phyloP scores from a whole-genome alignment of 1,284 basidiomycete species.

The Naganishia sp. region DNA sequence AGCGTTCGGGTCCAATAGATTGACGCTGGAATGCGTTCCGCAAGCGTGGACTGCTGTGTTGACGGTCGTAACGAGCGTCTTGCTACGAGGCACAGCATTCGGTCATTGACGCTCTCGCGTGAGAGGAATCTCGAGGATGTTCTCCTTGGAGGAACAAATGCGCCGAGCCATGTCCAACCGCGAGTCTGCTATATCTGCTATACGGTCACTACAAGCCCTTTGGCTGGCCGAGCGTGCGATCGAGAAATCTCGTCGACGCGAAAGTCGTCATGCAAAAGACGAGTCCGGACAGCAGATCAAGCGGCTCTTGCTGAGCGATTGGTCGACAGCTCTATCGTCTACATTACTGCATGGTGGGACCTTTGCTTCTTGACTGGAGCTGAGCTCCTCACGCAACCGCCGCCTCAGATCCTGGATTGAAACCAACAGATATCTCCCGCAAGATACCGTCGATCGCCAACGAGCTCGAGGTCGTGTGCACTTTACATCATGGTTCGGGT shows the following conservation, averaged over 20 bases:
- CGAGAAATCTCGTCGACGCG: too few species aligned
- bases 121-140: neutral
- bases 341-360: constrained; percentile 12
- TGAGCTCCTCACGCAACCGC: constrained; percentile 21
- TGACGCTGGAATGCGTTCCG: neutral
- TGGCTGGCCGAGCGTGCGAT: too few species aligned
- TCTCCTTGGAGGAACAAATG: too few species aligned
- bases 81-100: constrained; percentile 23
- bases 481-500: constrained; percentile 30
- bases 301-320: too few species aligned
- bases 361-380: constrained; percentile 1
- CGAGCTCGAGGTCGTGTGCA: neutral
- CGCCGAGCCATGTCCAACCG: too few species aligned
- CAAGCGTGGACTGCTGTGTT: neutral
- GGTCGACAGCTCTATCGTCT: neutral
- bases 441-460: neutral
- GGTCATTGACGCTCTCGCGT: constrained; percentile 3
- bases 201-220: too few species aligned
- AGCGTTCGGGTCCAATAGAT: neutral
- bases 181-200: too few species aligned
- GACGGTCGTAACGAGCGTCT: constrained; percentile 28
- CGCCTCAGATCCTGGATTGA: neutral
- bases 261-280: too few species aligned
- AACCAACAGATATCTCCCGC: neutral
- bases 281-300: too few species aligned